Evolutionary conservation across 148 eudicot genomes (phyloP).

Genomic region (Persicaria maculosa): DNA sequence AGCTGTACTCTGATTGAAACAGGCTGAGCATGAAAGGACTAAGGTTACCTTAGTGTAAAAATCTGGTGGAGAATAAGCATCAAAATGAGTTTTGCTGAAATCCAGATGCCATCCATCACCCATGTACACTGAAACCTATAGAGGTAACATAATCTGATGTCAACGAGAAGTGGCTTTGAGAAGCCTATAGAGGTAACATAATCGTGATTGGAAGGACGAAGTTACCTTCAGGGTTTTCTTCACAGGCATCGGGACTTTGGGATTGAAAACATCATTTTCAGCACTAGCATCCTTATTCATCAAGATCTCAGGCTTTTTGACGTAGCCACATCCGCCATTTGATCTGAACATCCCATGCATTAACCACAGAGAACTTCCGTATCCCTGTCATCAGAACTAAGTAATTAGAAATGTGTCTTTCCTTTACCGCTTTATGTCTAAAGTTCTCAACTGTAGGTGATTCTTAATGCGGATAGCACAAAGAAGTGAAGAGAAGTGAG

Average conservation of each 20-base stretch:
- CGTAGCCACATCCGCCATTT: slow-evolving; percentile 57
- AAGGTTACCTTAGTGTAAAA: slow-evolving; percentile 40
- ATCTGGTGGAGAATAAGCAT: slow-evolving; percentile 50
- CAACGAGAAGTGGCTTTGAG: not conserved
- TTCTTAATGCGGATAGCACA: no score
- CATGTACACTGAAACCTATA: slow-evolving; percentile 40
- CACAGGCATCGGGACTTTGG: slow-evolving; percentile 24
- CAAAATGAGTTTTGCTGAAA: slow-evolving; percentile 42
- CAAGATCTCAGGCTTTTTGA: slow-evolving; percentile 44
- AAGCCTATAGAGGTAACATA: no score
- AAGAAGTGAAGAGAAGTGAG: no score
- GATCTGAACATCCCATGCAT: slow-evolving; percentile 59
- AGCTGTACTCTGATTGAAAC: no score
- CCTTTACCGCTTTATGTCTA: no score
- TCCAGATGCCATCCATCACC: slow-evolving; percentile 54
- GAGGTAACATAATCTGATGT: not conserved
- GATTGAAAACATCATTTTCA: slow-evolving; percentile 34
- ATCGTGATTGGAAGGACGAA: not conserved
- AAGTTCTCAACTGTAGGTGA: no score
- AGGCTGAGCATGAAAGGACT: not conserved
- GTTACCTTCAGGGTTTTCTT: slow-evolving; percentile 39
- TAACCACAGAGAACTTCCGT: slow-evolving; percentile 44
- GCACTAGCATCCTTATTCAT: slow-evolving; percentile 12
- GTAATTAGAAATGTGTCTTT: not conserved
- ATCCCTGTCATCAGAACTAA: slow-evolving; percentile 21